These are phyloP conservation scores for Fusarium clavum DNA, from an alignment of 2,329 filamentous ascomycete genomes.

Conservation along the genomic window DNA sequence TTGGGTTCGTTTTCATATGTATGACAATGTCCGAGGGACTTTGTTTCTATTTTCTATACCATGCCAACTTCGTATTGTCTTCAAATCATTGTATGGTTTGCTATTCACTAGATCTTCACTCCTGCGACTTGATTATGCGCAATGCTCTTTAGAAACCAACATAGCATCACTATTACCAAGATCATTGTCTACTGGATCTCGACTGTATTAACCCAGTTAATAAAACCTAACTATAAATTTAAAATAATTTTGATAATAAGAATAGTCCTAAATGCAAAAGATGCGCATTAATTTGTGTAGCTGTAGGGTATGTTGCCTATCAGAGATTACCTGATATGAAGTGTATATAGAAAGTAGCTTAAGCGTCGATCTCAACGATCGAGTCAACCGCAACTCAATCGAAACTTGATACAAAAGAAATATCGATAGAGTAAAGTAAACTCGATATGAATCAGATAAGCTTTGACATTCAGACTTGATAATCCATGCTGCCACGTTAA, in stretches of 20 bases:
- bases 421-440: not conserved
- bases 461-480: not conserved
- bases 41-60: not conserved
- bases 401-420: not conserved
- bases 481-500: conserved; percentile 7
- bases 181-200: too few relatives aligned
- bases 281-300: not conserved
- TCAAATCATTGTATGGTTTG: too few relatives aligned
- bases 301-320: not conserved
- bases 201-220: not conserved
- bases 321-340: not conserved
- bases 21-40: not conserved
- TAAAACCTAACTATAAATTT: not conserved
- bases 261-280: too few relatives aligned
- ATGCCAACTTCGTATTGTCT: not conserved
- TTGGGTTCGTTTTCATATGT: not conserved
- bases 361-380: not conserved
- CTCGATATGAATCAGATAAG: not conserved
- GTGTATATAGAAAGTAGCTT: not conserved
- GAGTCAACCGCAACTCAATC: not conserved
- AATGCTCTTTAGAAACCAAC: too few relatives aligned
- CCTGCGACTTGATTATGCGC: too few relatives aligned
- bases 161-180: too few relatives aligned
- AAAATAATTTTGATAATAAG: not conserved
- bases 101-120: too few relatives aligned